These are phyloP conservation scores for Pinus tabuliformis DNA, from an alignment of 75 land plant genomes.

Conservation along the genomic window DNA sequence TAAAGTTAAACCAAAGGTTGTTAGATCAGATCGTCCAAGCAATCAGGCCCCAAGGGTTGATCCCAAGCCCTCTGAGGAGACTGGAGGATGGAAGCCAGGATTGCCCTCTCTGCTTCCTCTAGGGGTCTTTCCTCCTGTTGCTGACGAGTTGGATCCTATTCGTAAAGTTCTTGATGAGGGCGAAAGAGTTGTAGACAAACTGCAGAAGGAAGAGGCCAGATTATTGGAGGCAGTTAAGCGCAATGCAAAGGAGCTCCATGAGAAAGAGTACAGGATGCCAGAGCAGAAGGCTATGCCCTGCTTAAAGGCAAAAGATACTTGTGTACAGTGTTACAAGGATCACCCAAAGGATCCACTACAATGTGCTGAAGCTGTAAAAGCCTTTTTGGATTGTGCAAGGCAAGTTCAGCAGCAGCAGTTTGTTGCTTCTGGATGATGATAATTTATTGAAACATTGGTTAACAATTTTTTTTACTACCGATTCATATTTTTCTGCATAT, in stretches of 20 bases:
- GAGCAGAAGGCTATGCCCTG: conserved; percentile 52
- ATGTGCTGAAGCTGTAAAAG: conserved; percentile 37
- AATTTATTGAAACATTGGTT: too few species aligned
- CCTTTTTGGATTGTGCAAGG: conserved; percentile 49
- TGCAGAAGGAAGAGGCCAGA: conserved; percentile 49
- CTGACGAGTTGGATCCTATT: conserved; percentile 50
- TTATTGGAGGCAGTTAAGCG: conserved; percentile 54
- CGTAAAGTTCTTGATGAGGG: conserved; percentile 52
- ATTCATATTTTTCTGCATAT: too few species aligned
- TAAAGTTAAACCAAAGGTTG: conserved; percentile 38
- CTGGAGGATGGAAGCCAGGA: conserved; percentile 35
- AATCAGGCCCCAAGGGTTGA: background rate
- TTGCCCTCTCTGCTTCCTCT: conserved; percentile 22
- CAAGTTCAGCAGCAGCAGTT: conserved; percentile 40
- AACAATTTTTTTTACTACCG: too few species aligned
- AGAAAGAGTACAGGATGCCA: conserved; percentile 67
- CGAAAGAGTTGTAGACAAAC: conserved; percentile 54
- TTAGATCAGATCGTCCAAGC: conserved; percentile 11
- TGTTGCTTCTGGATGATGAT: conserved; percentile 5
- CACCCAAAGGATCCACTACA: conserved; percentile 38
- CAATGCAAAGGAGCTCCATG: conserved; percentile 66
- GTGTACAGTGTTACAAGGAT: conserved; percentile 53
- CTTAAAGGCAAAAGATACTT: conserved; percentile 32
- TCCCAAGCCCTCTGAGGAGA: background rate
- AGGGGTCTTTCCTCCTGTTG: conserved; percentile 5